Conservation (phyloP, 148 eudicot genomes). For the Rhododendron williamsianum region DNA sequence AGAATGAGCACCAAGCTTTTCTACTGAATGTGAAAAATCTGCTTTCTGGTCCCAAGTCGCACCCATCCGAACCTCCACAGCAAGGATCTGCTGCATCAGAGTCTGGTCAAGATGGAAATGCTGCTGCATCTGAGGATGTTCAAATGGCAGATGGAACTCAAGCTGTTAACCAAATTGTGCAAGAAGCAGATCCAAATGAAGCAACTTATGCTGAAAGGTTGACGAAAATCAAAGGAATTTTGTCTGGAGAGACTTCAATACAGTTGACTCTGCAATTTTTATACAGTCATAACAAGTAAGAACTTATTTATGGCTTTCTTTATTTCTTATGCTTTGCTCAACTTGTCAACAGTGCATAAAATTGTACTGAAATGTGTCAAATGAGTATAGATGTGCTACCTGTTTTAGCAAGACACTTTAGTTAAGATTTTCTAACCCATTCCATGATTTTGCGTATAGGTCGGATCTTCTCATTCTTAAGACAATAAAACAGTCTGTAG, state of each 20-base stretch:
- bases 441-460: conserved; percentile 29
- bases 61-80: conserved; percentile 33
- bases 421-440: neutral
- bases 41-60: conserved; percentile 50
- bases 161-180: conserved; percentile 22
- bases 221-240: conserved; percentile 67
- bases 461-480: conserved; percentile 96
- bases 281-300: conserved; percentile 91
- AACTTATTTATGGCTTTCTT: neutral
- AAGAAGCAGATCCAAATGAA: conserved; percentile 61
- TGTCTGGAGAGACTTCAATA: conserved; percentile 95
- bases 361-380: neutral
- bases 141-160: conserved; percentile 64
- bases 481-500: conserved; percentile 96
- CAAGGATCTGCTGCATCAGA: conserved; percentile 42
- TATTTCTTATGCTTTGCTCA: neutral
- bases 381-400: neutral
- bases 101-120: conserved; percentile 39
- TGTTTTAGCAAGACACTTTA: neutral
- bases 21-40: conserved; percentile 70
- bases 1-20: conserved; percentile 97
- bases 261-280: conserved; percentile 86
- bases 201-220: conserved; percentile 64
- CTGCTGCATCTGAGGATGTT: conserved; percentile 56
- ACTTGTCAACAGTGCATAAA: neutral